phyloP scores from a whole-genome alignment of 176 grass and related monocot species.

The Hordeum vulgare region DNA sequence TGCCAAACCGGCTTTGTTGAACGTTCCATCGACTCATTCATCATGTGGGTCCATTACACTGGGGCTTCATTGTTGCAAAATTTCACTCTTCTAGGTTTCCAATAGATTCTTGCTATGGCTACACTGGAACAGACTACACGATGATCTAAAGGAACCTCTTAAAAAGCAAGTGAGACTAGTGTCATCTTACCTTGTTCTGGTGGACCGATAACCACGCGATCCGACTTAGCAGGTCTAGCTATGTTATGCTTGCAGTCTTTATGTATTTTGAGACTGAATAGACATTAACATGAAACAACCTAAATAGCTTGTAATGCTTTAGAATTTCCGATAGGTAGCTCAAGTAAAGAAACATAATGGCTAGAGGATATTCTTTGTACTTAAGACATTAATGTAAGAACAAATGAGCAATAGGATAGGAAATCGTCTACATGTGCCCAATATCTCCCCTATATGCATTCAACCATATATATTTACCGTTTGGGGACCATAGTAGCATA shows the following conservation, averaged over 20 bases:
- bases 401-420: too few species aligned
- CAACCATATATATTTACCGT: too few species aligned
- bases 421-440: too few species aligned
- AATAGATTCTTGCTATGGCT: background rate
- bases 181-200: slow-evolving; percentile 37
- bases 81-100: background rate
- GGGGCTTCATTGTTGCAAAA: background rate
- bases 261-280: too few species aligned
- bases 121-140: background rate
- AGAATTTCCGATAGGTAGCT: too few species aligned
- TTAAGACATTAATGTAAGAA: too few species aligned
- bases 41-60: background rate
- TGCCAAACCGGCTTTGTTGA: background rate
- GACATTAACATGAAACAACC: too few species aligned
- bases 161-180: background rate
- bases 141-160: background rate
- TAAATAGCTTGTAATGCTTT: too few species aligned
- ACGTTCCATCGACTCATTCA: background rate
- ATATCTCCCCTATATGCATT: too few species aligned
- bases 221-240: slow-evolving; percentile 14
- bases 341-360: too few species aligned
- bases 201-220: slow-evolving; percentile 31
- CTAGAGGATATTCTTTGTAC: too few species aligned
- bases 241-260: slow-evolving; percentile 13
- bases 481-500: too few species aligned